phyloP scores from a whole-genome alignment of 2,329 filamentous ascomycete species.

The Colletotrichum sansevieriae region DNA sequence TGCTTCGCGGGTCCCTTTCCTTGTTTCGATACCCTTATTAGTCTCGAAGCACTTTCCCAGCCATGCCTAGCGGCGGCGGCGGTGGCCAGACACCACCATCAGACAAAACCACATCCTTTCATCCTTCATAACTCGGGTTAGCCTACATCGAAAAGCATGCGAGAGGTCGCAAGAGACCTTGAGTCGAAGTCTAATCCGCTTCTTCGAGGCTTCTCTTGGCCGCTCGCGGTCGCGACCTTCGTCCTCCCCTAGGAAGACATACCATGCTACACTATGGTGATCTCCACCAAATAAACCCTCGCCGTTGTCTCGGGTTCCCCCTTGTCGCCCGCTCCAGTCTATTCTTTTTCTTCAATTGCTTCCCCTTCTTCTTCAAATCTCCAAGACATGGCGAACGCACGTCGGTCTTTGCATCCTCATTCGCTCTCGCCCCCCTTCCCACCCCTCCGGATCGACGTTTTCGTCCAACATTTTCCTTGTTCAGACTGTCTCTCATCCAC shows the following conservation, averaged over 20 bases:
- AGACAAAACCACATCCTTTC: constrained; percentile 30
- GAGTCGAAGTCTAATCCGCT: constrained; percentile 24
- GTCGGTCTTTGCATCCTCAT: background rate
- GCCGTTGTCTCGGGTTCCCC: constrained; percentile 36
- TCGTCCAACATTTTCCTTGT: constrained; percentile 33
- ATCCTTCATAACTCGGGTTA: constrained; percentile 20
- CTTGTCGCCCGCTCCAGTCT: constrained; percentile 28
- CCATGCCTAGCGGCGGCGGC: constrained; percentile 6
- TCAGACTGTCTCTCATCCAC: constrained; percentile 23
- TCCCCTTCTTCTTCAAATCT: constrained; percentile 8
- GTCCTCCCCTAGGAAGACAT: constrained; percentile 7
- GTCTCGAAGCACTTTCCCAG: constrained; percentile 7
- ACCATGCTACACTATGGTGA: background rate
- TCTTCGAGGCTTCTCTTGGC: constrained; percentile 25
- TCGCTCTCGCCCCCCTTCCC: constrained; percentile 23
- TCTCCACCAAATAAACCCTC: constrained; percentile 35
- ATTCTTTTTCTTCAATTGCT: constrained; percentile 18
- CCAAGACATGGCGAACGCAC: constrained; percentile 7
- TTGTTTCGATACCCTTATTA: constrained; percentile 20
- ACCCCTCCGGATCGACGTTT: constrained; percentile 35
- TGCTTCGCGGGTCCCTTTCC: constrained; percentile 17
- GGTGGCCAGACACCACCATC: constrained; percentile 18
- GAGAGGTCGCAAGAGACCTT: constrained; percentile 10
- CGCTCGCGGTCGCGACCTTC: constrained; percentile 26
- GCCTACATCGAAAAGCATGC: constrained; percentile 24